These are phyloP conservation scores for Mycena vulgaris DNA, from an alignment of 768 basidiomycete species.

Conservation along the genomic window DNA sequence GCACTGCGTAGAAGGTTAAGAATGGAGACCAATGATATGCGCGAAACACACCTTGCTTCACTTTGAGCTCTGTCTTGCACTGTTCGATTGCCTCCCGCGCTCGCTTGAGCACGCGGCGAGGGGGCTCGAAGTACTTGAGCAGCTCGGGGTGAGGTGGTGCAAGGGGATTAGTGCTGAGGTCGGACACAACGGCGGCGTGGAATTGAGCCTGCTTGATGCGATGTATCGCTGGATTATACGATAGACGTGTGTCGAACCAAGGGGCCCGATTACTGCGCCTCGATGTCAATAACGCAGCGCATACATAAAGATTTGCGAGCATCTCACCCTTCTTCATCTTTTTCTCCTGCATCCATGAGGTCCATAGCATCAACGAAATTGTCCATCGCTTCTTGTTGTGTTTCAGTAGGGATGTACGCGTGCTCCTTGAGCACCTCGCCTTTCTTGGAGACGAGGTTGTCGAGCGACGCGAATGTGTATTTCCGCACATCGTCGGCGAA, in stretches of 20 bases:
- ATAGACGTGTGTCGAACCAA: slow-evolving; percentile 85
- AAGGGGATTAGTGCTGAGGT: slow-evolving; percentile 81
- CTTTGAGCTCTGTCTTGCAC: slow-evolving; percentile 78
- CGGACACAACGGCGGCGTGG: slow-evolving; percentile 84
- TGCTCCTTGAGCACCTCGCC: slow-evolving; percentile 84
- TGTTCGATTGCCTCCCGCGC: slow-evolving; percentile 70
- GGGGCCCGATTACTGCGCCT: slow-evolving; percentile 66
- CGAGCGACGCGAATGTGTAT: slow-evolving; percentile 88
- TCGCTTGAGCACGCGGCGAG: slow-evolving; percentile 75
- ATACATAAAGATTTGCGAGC: not conserved
- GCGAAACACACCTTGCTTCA: slow-evolving; percentile 76
- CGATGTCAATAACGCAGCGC: slow-evolving; percentile 8
- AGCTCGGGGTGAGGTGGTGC: slow-evolving; percentile 91
- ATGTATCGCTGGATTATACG: slow-evolving; percentile 93
- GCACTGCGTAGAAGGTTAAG: slow-evolving; percentile 57
- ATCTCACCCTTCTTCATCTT: slow-evolving; percentile 81
- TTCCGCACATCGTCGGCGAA: slow-evolving; percentile 95
- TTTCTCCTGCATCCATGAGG: slow-evolving; percentile 81
- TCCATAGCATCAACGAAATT: slow-evolving; percentile 92
- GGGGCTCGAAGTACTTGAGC: slow-evolving; percentile 87
- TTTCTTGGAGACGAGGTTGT: slow-evolving; percentile 78
- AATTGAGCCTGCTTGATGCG: slow-evolving; percentile 95
- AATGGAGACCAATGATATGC: not conserved
- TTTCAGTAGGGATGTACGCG: slow-evolving; percentile 85
- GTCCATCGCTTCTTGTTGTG: slow-evolving; percentile 88